Base-by-base conservation (phyloP, 1,284 basidiomycete species). In the Cystobasidium sp. region DNA sequence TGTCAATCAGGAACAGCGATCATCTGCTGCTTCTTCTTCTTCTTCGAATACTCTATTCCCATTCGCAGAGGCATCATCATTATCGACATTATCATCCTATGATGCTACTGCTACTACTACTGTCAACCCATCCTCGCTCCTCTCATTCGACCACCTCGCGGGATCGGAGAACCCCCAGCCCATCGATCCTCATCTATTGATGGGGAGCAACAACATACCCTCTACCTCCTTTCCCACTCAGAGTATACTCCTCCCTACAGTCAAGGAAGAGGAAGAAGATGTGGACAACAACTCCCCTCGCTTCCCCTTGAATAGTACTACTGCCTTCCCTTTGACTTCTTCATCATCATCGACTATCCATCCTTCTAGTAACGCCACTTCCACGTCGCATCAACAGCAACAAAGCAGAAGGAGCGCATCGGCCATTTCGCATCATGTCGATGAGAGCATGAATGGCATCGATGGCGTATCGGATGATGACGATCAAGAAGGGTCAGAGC, bases 41-140 rank as follows among this genome's bases (percentile, higher is more conserved):
- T n/a, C 18, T 18, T 2, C 55, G 4, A 14, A 14, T 3, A 18
- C 55, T n/a, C 62, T 66, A 0, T 66, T 66, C 31, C 64, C 64
- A 14, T 66, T 66, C 53, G 64, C 64, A 66, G 64, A 66, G 47
- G 64, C 64, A 53, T 37, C 49, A 6, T 53, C n/a, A n/a, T n/a
- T n/a, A n/a, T n/a, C n/a, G n/a, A n/a, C n/a, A n/a, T n/a, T n/a
- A n/a, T n/a, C n/a, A n/a, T n/a, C n/a, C n/a, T n/a, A n/a, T 31
- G 31, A 31, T 31, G 31, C 31, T 31, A 5, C 31, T 31, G 31
- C 31, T 31, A 31, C 1, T 31, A 22, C 18, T 20, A 24, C 64
- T 20, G 24, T 66, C 47, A 43, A 66, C 24, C 64, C 64, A 5
- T 51, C 64, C 24, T 37, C 64, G 0, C 3, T 66, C 1, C 64